These are phyloP conservation scores for Capsicum pubescens DNA, from an alignment of 257 asterid species.

Conservation along the genomic window DNA sequence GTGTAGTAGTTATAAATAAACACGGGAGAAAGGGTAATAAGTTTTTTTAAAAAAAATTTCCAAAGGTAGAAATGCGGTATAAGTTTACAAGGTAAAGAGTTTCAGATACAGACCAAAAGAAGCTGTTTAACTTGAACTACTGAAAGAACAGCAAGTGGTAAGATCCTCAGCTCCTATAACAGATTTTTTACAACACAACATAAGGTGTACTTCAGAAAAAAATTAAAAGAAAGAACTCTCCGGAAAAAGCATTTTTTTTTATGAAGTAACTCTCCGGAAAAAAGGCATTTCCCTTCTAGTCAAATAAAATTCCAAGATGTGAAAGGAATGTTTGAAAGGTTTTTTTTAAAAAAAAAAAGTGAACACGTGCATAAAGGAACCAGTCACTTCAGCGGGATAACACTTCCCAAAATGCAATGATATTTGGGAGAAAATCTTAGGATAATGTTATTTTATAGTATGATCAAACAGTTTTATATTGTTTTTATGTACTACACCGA, in stretches of 20 bases:
- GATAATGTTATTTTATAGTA: neutral
- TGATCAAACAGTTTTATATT: slow-evolving; percentile 9
- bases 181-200: neutral
- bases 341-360: neutral
- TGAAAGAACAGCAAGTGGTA: neutral
- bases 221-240: neutral
- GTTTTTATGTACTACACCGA: neutral
- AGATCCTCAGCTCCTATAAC: neutral
- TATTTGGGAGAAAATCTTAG: neutral
- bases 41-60: neutral
- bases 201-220: neutral
- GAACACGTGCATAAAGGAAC: neutral
- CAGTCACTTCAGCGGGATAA: neutral
- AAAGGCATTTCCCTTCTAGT: neutral
- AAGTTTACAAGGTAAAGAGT: neutral
- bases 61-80: neutral
- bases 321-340: slow-evolving; percentile 11
- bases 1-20: neutral
- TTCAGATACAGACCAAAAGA: slow-evolving; percentile 21
- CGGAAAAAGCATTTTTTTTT: neutral
- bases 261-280: neutral
- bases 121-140: neutral
- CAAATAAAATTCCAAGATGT: slow-evolving; percentile 3
- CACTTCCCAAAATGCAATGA: neutral
- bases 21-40: neutral